Percentiles rank a stretch among this genome's conserved stretches.
Evolutionary conservation across 495 filamentous ascomycete species (phyloP).

Genomic region (Aspergillus baeticus): DNA sequence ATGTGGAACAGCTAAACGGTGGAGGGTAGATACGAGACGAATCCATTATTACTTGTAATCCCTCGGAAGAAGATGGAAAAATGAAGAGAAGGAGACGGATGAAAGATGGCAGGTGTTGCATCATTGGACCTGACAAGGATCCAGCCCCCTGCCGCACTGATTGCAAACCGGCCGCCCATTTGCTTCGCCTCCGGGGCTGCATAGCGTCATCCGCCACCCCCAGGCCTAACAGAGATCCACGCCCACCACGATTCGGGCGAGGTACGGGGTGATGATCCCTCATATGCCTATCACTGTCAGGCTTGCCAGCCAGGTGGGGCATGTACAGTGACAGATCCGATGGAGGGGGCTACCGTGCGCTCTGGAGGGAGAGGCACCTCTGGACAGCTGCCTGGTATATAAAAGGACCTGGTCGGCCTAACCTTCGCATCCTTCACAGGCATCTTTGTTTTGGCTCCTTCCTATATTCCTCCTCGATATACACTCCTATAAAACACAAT

Average conservation of each 20-base stretch:
- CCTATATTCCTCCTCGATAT: neutral
- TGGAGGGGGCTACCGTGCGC: too few species aligned
- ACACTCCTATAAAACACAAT: constrained; percentile 18
- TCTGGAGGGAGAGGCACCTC: neutral
- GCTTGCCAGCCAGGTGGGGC: too few species aligned
- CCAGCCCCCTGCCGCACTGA: constrained; percentile 2
- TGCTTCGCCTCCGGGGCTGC: constrained; percentile 9
- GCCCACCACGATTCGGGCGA: neutral
- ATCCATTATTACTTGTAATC: too few species aligned
- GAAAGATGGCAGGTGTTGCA: neutral
- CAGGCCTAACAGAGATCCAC: neutral
- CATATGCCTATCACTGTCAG: neutral
- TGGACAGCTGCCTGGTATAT: neutral
- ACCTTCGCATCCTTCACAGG: neutral
- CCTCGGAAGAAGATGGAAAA: neutral
- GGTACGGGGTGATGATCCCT: constrained; percentile 6
- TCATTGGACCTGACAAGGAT: constrained; percentile 3
- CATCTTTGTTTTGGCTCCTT: neutral
- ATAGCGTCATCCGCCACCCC: constrained; percentile 22
- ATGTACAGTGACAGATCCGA: too few species aligned
- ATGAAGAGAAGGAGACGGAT: neutral
- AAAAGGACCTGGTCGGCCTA: neutral
- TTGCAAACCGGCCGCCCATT: constrained; percentile 3
- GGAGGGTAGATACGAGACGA: too few species aligned
- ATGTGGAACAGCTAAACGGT: too few species aligned